These are phyloP conservation scores for Penicillium coprophilum DNA, from an alignment of 495 filamentous ascomycete genomes.

Conservation along the genomic window DNA sequence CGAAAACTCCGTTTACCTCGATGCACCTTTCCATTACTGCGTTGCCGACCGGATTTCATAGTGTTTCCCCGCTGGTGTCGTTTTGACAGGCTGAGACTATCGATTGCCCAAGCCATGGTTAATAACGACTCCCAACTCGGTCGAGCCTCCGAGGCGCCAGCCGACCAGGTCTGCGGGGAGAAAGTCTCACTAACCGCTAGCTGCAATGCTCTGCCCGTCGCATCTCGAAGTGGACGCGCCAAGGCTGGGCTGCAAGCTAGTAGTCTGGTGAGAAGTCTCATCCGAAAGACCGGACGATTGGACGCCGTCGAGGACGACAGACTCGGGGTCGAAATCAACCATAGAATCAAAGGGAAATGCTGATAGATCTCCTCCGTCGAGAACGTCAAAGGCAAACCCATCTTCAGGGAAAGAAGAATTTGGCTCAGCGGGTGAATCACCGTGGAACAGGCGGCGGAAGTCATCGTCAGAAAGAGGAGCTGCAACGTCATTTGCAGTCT, in stretches of 20 bases:
- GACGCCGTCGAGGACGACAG: conserved; percentile 48
- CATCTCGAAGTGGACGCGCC: conserved; percentile 89
- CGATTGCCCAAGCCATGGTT: conserved; percentile 49
- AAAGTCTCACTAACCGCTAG: conserved; percentile 49
- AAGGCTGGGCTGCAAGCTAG: conserved; percentile 83
- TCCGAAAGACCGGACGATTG: conserved; percentile 55
- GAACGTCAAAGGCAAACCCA: conserved; percentile 67
- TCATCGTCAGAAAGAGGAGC: conserved; percentile 64
- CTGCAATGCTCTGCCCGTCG: conserved; percentile 86
- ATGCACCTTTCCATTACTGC: conserved; percentile 34
- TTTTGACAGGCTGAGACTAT: conserved; percentile 42
- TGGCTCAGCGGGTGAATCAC: conserved; percentile 66
- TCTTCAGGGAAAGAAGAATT: conserved; percentile 76
- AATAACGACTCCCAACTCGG: conserved; percentile 48
- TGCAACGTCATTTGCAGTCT: conserved; percentile 46
- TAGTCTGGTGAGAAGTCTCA: conserved; percentile 55
- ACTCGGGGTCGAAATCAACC: conserved; percentile 74
- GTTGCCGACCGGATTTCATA: conserved; percentile 40
- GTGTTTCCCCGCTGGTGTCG: conserved; percentile 31
- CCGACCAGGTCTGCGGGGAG: conserved; percentile 33
- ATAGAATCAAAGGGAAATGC: conserved; percentile 80
- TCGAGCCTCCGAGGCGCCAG: conserved; percentile 35
- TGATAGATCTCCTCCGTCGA: conserved; percentile 54
- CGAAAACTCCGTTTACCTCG: conserved; percentile 42
- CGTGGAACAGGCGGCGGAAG: conserved; percentile 67